Base-by-base conservation (phyloP, 192 early-diverging fungal genomes). In the Coemansia sp. region DNA sequence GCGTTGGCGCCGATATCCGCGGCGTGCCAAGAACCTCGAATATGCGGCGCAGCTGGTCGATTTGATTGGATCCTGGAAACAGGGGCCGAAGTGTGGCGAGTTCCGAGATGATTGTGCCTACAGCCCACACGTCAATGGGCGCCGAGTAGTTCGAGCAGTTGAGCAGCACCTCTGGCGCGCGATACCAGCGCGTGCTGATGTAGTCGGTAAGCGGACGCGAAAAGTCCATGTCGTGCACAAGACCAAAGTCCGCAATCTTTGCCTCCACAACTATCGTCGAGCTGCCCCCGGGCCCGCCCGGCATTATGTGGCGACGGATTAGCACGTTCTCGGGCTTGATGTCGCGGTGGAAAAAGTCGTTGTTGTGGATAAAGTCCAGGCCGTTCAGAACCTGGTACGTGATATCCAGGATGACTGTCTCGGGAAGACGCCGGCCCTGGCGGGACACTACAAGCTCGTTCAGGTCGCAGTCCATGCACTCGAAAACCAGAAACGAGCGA, bases 301-400 rank as follows among this genome's bases (percentile, higher is more conserved):
- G 23, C 47, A 64, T 78, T 27, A 68, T 63, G 25, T 67, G 70
- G 14, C 73, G 56, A 3, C 75, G 62, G 50, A 96, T 85, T 6
- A 99, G 77, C 14, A 99, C 79, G 69, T 99, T 99, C 72, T 99
- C 97, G 54, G 94, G 95, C 75, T 98, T 98, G 84, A 99, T 91
- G 67, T 99, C 94, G 31, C 97, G 83, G 74, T 98, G 97, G 79
- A 98, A 97, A 54, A 94, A 85, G 19, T 91, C 93, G 52, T 91
- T 85, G n/a, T 87, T 82, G 83, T 99, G 97, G 82, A 99, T 94
- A 69, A 91, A 89, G 40, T 89, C 86, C 15, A 98, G 75, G 13
- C 94, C 96, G 22, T 85, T 82, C 14, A 98, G 81, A 0, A 99
- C 85, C 76, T 99, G 95, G 63, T 87, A 96, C 87, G 88, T 86